Base-by-base conservation (phyloP, 768 basidiomycete genomes). In the Daedaleopsis nitida region DNA sequence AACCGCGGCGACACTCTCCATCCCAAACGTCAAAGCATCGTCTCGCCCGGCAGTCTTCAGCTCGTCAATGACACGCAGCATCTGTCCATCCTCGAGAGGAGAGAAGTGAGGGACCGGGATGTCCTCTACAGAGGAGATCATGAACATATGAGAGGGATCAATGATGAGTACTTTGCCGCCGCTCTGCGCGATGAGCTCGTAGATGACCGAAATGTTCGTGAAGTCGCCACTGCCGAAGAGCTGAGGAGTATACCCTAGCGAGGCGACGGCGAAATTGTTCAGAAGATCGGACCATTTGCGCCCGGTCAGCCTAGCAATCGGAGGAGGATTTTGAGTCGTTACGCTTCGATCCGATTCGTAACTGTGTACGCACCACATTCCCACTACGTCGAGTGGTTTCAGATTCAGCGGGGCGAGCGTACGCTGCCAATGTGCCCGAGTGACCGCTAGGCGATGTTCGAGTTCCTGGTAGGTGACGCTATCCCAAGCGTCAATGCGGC, bases 161-260 rank as follows among this genome's bases (percentile, higher is more conserved):
- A 57, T 39, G 19, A 65, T 42, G 44, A 65, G 24, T 2, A 48
- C 60, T n/a, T 57, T 51, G 12, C 64, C 66, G 47, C 56, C 59
- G 59, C 56, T 55, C n/a, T 50, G 43, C 11, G 27, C 16, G 16
- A 67, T 50, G 13, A 67, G 61, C 17, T 43, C 58, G 48, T 42
- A 19, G 50, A 65, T 55, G 49, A 58, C 38, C 32, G 37, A 17
- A 6, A 37, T n/a, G 10, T 23, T 19, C 21, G 57, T 44, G 61
- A 65, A 67, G 34, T 58, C 55, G 37, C 49, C 52, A 42, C 66
- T 65, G 44, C 44, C 44, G 61, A 67, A 67, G 42, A 67, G 58
- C 49, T 67, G 66, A 14, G 66, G 66, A 17, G 59, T 58, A 52
- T 57, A 67, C 5, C 66, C 66, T 8, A 59, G 55, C 2, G 65